Evolutionary conservation across 164 flowering plant species (phyloP).

Genomic region (Aristolochia californica): DNA sequence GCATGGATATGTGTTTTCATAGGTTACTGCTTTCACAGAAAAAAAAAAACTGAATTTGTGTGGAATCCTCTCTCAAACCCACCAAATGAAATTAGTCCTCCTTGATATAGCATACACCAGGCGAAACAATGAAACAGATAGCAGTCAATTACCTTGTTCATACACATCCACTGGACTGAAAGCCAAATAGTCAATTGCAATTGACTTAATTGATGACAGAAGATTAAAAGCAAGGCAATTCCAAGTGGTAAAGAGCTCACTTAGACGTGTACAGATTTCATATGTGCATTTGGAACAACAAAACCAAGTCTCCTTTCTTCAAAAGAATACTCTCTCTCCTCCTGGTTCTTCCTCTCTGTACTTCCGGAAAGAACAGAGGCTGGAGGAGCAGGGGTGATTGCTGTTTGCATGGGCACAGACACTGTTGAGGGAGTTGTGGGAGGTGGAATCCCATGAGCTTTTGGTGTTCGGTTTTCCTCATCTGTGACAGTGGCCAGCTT

Average conservation of each 20-base stretch:
- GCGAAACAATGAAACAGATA: too few species aligned
- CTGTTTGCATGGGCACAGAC: conserved; percentile 70
- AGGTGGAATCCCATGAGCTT: conserved; percentile 20
- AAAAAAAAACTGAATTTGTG: too few species aligned
- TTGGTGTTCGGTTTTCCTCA: conserved; percentile 48
- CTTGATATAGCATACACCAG: too few species aligned
- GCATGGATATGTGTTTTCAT: too few species aligned
- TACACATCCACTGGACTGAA: not conserved
- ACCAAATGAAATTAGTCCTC: too few species aligned
- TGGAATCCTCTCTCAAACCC: too few species aligned
- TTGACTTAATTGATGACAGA: conserved; percentile 9
- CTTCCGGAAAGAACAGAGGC: conserved; percentile 3
- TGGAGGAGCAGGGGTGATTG: conserved; percentile 46
- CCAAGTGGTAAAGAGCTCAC: not conserved
- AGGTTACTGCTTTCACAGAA: too few species aligned
- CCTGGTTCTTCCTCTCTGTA: conserved; percentile 1
- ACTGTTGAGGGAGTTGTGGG: conserved; percentile 52
- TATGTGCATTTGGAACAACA: conserved; percentile 6
- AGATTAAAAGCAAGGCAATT: not conserved
- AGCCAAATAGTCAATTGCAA: conserved; percentile 8
- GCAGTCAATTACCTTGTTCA: too few species aligned
- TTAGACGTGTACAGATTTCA: conserved; percentile 3
- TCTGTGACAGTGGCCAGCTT: conserved; percentile 17
- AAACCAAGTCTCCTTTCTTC: conserved; percentile 65
- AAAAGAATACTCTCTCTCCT: conserved; percentile 41